Percentiles rank a stretch among this genome's conserved stretches.
phyloP scores from a whole-genome alignment of 2,329 filamentous ascomycete species.

The Davidsoniella virescens region DNA sequence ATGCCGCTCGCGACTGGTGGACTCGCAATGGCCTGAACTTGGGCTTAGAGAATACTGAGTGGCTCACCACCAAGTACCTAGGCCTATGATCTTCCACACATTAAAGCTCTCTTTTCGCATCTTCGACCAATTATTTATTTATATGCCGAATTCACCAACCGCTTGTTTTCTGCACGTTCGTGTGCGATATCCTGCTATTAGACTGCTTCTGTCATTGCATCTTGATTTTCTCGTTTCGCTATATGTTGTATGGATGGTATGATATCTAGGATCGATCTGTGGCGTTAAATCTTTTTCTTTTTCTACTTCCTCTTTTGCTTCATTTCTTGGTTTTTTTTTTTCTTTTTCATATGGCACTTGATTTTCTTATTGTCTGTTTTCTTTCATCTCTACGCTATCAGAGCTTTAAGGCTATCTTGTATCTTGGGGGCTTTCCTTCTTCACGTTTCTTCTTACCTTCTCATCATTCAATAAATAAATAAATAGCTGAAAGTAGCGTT shows the following conservation, averaged over 20 bases:
- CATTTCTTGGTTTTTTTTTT: too few species aligned
- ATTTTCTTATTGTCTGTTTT: background rate
- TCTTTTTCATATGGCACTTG: background rate
- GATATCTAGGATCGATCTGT: background rate
- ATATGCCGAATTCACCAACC: background rate
- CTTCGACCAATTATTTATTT: too few species aligned
- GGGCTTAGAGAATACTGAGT: constrained; percentile 68
- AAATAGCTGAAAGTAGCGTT: too few species aligned
- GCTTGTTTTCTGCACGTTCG: background rate
- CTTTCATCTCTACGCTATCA: background rate
- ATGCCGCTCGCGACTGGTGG: constrained; percentile 73
- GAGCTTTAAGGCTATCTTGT: background rate
- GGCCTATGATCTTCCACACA: constrained; percentile 19
- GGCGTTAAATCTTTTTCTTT: background rate
- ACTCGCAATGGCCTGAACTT: constrained; percentile 66
- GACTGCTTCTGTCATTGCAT: background rate
- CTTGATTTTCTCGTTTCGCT: background rate
- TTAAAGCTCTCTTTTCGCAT: background rate
- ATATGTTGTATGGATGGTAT: background rate
- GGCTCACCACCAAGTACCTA: constrained; percentile 69
- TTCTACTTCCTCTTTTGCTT: background rate
- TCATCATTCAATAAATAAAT: too few species aligned
- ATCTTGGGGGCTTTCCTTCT: background rate
- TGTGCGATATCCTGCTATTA: background rate
- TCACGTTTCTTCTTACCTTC: background rate